Evolutionary conservation across 176 grass and related monocot genomes (phyloP).

Genomic region (Raddia distichophylla): DNA sequence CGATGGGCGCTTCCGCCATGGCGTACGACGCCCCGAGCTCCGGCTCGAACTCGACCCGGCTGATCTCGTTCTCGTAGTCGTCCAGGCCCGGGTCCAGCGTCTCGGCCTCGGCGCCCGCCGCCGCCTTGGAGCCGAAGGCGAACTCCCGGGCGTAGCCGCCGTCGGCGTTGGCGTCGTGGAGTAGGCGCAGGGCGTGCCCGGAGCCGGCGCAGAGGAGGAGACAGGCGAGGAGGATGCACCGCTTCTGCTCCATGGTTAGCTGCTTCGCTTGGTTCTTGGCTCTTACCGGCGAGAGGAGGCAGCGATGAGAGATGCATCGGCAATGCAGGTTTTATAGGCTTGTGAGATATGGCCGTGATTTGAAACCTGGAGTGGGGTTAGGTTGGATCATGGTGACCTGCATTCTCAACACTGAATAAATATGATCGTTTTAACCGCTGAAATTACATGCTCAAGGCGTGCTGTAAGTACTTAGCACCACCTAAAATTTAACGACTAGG

Average conservation of each 20-base stretch:
- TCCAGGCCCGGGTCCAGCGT: constrained; percentile 21
- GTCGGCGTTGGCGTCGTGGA: constrained; percentile 34
- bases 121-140: constrained; percentile 30
- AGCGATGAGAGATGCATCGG: background rate
- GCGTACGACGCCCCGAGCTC: constrained; percentile 28
- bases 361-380: background rate
- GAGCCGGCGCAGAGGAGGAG: constrained; percentile 5
- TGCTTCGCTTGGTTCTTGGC: background rate
- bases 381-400: constrained; percentile 55
- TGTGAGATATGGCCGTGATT: background rate
- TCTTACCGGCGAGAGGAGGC: background rate
- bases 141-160: constrained; percentile 15
- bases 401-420: constrained; percentile 7
- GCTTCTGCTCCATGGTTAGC: constrained; percentile 46
- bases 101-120: constrained; percentile 14
- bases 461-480: background rate
- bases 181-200: constrained; percentile 33
- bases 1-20: background rate
- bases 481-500: constrained; percentile 35
- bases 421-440: background rate
- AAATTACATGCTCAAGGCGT: constrained; percentile 5
- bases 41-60: constrained; percentile 56
- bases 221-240: background rate
- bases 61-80: constrained; percentile 55
- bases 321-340: constrained; percentile 8